Base-by-base conservation (phyloP, 1,139 yeast species). In the Zygoascus hellenicus region DNA sequence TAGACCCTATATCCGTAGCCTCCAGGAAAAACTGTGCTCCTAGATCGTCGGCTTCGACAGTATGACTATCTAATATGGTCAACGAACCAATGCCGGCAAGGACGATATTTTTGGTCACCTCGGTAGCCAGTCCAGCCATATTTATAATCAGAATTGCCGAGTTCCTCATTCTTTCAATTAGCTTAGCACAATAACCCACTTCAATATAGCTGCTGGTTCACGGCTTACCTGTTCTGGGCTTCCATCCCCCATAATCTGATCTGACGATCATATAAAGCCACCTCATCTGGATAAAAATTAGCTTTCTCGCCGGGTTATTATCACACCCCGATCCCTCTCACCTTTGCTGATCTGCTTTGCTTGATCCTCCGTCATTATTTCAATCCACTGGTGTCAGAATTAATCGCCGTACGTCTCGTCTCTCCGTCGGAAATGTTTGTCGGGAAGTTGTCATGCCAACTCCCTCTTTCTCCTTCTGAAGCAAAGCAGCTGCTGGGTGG, bases 231-330 rank as follows among this genome's bases (percentile, higher is more conserved):
- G 44, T 80, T 74, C 65, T 92, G 99, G 13, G 97, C 95, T 28
- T 86, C 94, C 68, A 92, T 74, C 10, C 98, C 98, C 99, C 99
- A 92, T 34, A 92, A 74, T 55, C 99, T 70, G 57, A 92, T 90
- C 65, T 92, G 99, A 51, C 99, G 77, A 66, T 92, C 99, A 63
- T 92, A 92, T 28, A 90, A 72, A 1, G 95, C 96, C 48, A 90
- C 81, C 64, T 90, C 97, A 59, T 89, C 97, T 68, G 33, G 10
- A 13, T 14, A 17, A 19, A 19, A 36, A 5, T 15, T 6, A 15
- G 9, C 11, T 34, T 16, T 15, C 38, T 11, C 6, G 10, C 2
- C 5, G 4, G 10, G 39, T 29, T 5, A 31, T n/a, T 9, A 31
- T 9, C 33, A 7, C 26, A 22, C 4, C 26, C 7, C 5, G 14